Evolutionary conservation across 768 basidiomycete species (phyloP).

Genomic region (Phallus indusiatus): DNA sequence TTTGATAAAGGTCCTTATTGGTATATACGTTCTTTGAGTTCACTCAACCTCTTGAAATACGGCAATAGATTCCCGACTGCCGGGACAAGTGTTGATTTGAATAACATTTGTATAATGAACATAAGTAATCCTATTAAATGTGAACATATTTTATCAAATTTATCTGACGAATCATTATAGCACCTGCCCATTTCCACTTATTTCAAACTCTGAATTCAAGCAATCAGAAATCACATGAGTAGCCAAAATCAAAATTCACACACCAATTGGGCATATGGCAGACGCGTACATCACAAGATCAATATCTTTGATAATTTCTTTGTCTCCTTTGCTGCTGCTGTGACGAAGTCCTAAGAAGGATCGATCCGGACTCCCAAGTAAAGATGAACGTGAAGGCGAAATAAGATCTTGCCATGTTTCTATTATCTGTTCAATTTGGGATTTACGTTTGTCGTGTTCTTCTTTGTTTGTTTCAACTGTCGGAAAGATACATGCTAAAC

Average conservation of each 20-base stretch:
- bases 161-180: too few species aligned
- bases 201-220: too few species aligned
- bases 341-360: slow-evolving; percentile 1
- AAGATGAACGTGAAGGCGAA: background rate
- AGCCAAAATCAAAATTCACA: background rate
- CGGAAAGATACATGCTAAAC: slow-evolving; percentile 13
- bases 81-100: too few species aligned
- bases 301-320: slow-evolving; percentile 11
- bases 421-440: background rate
- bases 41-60: too few species aligned
- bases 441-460: background rate
- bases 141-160: too few species aligned
- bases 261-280: slow-evolving; percentile 18
- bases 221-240: too few species aligned
- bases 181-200: too few species aligned
- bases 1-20: too few species aligned
- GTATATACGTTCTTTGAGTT: too few species aligned
- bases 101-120: too few species aligned
- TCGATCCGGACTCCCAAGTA: background rate
- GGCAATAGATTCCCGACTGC: too few species aligned
- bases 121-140: too few species aligned
- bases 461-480: background rate
- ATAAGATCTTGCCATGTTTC: background rate
- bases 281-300: slow-evolving; percentile 19
- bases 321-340: slow-evolving; percentile 2